Base-by-base conservation (phyloP, 2,329 filamentous ascomycete genomes). In the Annulohypoxylon truncatum region DNA sequence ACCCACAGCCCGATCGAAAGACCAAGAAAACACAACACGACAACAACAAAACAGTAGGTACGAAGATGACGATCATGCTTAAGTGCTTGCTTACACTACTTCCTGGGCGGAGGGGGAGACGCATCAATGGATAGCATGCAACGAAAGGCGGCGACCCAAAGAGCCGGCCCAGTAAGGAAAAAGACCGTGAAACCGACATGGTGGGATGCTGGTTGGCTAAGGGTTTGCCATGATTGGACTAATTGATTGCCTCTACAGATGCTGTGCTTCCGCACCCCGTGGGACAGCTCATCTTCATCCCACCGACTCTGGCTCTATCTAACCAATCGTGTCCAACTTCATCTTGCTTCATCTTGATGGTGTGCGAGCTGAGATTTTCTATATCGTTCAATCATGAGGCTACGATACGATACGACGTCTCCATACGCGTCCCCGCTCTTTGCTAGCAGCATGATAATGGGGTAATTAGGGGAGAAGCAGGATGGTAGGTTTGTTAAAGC, bases 251-350 rank as follows among this genome's bases (percentile, higher is more conserved):
- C 47, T 66, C 55, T 68, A 56, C 55, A 70, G 55, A 61, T 70
- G 67, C 59, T 62, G 67, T 70, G 47, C 55, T 67, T 52, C 67
- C 67, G 61, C 67, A 68, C 61, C 64, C 67, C 59, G 64, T 64
- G 64, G 67, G 64, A 70, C 67, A 68, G 67, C 67, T 68, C 67
- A 70, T 66, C 56, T 46, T 42, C 61, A 69, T 61, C 56, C 66
- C 60, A 67, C 66, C 66, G 29, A 61, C 57, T 67, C 50, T 31
- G 60, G 53, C 59, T 64, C 28, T 58, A 57, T 38, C 52, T 56
- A 48, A 24, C 67, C 67, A 69, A 69, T 67, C 33, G 54, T 64
- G 53, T 66, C 46, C 26, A 13, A 58, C 60, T 44, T 55, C 60
- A 64, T 67, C 67, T 55, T 63, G 61, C 53, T 67, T 69, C 53